Conservation (phyloP, 73 alveolate species). For the Paramecium pentaurelia region DNA sequence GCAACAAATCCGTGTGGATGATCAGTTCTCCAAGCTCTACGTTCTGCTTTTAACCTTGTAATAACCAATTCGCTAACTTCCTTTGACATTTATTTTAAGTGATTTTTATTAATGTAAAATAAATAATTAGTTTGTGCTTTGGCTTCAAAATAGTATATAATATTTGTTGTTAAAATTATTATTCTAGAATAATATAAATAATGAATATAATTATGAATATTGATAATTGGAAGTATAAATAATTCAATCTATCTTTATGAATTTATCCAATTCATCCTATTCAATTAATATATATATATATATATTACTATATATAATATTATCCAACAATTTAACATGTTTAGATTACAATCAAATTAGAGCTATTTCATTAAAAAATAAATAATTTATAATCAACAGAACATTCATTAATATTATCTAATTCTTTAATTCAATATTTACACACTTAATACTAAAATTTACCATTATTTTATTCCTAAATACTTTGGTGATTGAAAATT, state of each 20-base stretch:
- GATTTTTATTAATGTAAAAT: background rate
- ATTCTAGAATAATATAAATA: background rate
- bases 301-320: no score
- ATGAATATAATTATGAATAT: no score
- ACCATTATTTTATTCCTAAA: background rate
- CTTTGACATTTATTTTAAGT: slow-evolving; percentile 19
- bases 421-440: background rate
- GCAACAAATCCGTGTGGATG: slow-evolving; percentile 65
- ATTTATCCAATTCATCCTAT: no score
- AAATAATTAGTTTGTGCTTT: background rate
- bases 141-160: background rate
- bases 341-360: no score
- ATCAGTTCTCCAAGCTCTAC: slow-evolving; percentile 56
- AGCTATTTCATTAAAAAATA: no score
- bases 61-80: slow-evolving; percentile 59
- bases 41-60: slow-evolving; percentile 51
- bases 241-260: no score
- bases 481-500: no score
- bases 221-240: no score
- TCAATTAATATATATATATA: no score
- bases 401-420: background rate
- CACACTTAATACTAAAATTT: background rate
- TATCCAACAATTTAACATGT: no score
- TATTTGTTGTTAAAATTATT: background rate
- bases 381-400: no score